A percentile compares a stretch with the other conserved stretches of the same genome.
Evolutionary conservation across 2,329 filamentous ascomycete genomes (phyloP).

Genomic region (Paraconiothyrium brasiliense): DNA sequence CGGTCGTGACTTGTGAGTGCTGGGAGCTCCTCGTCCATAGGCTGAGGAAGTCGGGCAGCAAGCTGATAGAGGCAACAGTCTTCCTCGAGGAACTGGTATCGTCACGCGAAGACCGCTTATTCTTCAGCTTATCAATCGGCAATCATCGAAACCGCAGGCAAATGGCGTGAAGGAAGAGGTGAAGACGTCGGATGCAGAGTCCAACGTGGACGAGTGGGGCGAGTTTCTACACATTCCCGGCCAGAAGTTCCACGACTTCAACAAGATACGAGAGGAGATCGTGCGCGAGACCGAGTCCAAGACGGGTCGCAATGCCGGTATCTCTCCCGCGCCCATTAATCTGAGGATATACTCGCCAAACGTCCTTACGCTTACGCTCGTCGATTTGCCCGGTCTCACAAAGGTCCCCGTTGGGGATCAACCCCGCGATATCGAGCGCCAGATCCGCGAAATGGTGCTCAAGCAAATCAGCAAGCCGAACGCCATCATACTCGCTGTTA

Average conservation of each 20-base stretch:
- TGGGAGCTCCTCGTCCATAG: conserved; percentile 1
- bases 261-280: conserved; percentile 98
- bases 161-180: conserved; percentile 78
- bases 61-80: conserved; percentile 62
- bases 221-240: conserved; percentile 98
- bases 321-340: conserved; percentile 97
- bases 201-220: conserved; percentile 96
- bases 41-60: conserved; percentile 21
- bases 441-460: conserved; percentile 97
- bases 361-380: conserved; percentile 93
- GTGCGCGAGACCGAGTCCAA: conserved; percentile 95
- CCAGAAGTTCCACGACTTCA: conserved; percentile 97
- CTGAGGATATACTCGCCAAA: conserved; percentile 98
- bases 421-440: conserved; percentile 93
- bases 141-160: conserved; percentile 65
- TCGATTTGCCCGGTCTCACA: conserved; percentile 95
- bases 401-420: conserved; percentile 97
- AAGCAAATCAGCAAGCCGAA: conserved; percentile 99
- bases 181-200: conserved; percentile 79
- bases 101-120: conserved; percentile 95
- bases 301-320: conserved; percentile 94
- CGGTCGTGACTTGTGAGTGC: conserved; percentile 92
- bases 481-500: conserved; percentile 96
- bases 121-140: conserved; percentile 94
- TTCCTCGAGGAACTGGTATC: conserved; percentile 97